These are phyloP conservation scores for Omphalotus olearius DNA, from an alignment of 1,284 basidiomycete genomes.

Conservation along the genomic window DNA sequence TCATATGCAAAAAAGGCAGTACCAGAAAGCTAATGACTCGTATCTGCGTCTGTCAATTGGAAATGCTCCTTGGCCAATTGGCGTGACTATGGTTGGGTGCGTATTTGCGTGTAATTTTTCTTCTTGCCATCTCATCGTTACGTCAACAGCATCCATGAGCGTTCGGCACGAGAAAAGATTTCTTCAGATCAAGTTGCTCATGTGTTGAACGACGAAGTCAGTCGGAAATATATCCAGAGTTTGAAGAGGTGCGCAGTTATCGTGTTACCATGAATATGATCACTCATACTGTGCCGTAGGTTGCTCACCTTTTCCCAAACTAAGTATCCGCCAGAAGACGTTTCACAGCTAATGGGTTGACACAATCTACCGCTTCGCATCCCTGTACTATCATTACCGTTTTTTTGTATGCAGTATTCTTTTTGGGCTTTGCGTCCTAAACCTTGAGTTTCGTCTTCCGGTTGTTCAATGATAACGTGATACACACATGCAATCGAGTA, in stretches of 20 bases:
- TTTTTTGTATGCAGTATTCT: background rate
- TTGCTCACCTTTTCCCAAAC: slow-evolving; percentile 93
- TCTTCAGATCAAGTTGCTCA: slow-evolving; percentile 96
- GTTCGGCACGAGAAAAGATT: slow-evolving; percentile 96
- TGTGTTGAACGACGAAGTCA: slow-evolving; percentile 98
- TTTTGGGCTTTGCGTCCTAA: background rate
- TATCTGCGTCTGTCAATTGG: slow-evolving; percentile 97
- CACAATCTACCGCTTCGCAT: background rate
- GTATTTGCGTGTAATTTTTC: slow-evolving; percentile 24
- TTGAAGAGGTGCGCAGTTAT: slow-evolving; percentile 70
- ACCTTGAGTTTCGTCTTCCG: no score
- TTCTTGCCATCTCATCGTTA: slow-evolving; percentile 5
- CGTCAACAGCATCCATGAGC: slow-evolving; percentile 84
- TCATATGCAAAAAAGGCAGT: slow-evolving; percentile 92
- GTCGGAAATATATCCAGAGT: slow-evolving; percentile 98
- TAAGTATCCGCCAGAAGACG: slow-evolving; percentile 87
- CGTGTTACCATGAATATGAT: slow-evolving; percentile 17
- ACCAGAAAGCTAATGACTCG: slow-evolving; percentile 93
- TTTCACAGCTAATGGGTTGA: slow-evolving; percentile 89
- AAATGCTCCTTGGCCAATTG: slow-evolving; percentile 99
- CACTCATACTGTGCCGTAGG: slow-evolving; percentile 33
- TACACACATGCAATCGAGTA: no score
- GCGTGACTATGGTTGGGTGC: slow-evolving; percentile 97
- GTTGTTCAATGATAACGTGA: no score
- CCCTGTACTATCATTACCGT: background rate